Base-by-base conservation (phyloP, 352 stramenopile species). In the Phytophthora pisi region DNA sequence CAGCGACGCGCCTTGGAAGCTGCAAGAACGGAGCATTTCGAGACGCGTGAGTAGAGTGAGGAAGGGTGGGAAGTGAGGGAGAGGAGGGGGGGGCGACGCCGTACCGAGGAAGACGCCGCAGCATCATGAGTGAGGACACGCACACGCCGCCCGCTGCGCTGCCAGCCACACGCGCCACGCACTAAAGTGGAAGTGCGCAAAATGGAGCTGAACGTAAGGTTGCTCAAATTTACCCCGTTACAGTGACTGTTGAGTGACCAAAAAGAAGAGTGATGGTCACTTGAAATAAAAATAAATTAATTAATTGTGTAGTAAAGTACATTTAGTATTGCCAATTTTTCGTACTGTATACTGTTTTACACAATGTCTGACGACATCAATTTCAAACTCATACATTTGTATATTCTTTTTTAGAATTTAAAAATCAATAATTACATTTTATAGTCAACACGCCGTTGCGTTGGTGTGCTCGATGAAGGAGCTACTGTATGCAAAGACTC, bases 91-190 rank as follows among this genome's bases (percentile, higher is more conserved):
- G 13, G 2, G 11, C 13, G 36, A n/a, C 34, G 6, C 3, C 23
- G n/a, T 51, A 75, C 71, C 66, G 62, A 70, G 67, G 58, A 53
- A 78, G 57, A 55, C 70, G 70, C 16, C 64, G 67, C 43, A 74
- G 51, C 67, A 76, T 78, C 30, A 8, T 18, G 49, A 56, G 36
- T 43, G 10, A 8, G 36, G 36, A n/a, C 36, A n/a, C 36, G 13
- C 36, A 34, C 28, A 34, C 28, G 28, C 28, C 28, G 40, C 34
- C 34, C 11, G 11, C 34, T 40, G 34, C 15, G 64, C 40, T 52
- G 49, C 10, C 24, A 53, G 40, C 55, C 40, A 45, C 62, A 53
- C 45, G 55, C 45, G 38, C 47, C 54, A 55, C 56, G 51, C 55
- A 43, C 23, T 58, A 20, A 54, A 24, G 20, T 26, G 40, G 15